Evolutionary conservation across 768 basidiomycete species (phyloP).

Genomic region (Naganishia antarctica): DNA sequence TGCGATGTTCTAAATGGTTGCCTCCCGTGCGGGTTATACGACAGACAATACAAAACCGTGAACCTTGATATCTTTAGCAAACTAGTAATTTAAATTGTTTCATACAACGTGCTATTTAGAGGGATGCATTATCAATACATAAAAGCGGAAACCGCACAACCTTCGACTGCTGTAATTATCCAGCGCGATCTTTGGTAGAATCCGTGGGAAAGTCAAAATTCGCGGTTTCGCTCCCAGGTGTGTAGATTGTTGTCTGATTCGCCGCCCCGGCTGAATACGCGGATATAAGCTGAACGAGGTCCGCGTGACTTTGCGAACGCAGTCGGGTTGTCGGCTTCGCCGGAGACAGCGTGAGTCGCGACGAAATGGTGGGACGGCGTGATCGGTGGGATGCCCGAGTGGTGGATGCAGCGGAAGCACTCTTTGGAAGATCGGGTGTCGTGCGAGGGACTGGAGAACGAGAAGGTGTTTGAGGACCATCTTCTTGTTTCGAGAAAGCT

Average conservation of each 20-base stretch:
- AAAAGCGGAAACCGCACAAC: too few relatives aligned
- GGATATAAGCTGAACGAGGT: slow-evolving; percentile 43
- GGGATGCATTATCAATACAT: neutral
- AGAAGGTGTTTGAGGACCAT: neutral
- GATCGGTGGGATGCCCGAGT: neutral
- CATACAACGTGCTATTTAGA: slow-evolving; percentile 6
- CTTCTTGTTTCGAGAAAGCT: neutral
- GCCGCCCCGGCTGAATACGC: slow-evolving; percentile 46
- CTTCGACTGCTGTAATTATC: too few relatives aligned
- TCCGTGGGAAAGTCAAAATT: neutral
- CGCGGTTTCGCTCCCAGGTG: slow-evolving; percentile 23
- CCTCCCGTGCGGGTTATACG: neutral
- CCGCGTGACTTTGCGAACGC: slow-evolving; percentile 40
- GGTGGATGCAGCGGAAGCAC: slow-evolving; percentile 2
- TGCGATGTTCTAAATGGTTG: neutral
- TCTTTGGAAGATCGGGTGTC: neutral
- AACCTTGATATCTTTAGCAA: neutral
- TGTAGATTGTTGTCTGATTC: slow-evolving; percentile 44
- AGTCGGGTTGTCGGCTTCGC: slow-evolving; percentile 28
- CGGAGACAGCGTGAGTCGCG: slow-evolving; percentile 21
- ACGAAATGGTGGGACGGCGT: slow-evolving; percentile 19
- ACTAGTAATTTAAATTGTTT: neutral
- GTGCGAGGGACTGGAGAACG: neutral
- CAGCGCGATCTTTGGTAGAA: neutral
- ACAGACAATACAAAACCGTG: neutral